These are phyloP conservation scores for Mariannaea elegans DNA, from an alignment of 2,329 filamentous ascomycete species.

Conservation along the genomic window DNA sequence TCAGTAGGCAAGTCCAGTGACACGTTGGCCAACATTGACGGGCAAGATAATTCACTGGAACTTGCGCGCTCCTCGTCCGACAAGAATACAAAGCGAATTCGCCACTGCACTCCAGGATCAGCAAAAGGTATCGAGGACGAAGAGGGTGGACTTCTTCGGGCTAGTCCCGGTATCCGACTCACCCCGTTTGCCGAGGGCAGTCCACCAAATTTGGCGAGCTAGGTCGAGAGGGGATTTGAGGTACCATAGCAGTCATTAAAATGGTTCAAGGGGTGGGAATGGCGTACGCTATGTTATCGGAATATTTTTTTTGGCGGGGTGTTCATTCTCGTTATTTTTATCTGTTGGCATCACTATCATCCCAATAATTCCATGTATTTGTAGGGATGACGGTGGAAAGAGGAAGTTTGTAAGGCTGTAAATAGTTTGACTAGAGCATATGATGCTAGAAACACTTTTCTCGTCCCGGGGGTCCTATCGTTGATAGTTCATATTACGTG, in stretches of 20 bases:
- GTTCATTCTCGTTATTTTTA: neutral
- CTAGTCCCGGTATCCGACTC: conserved; percentile 36
- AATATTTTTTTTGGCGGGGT: conserved; percentile 1
- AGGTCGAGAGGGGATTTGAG: no score
- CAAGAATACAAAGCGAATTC: conserved; percentile 55
- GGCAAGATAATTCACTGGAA: conserved; percentile 19
- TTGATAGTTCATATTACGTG: no score
- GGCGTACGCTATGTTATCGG: no score
- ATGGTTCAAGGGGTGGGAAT: no score
- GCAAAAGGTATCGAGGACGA: conserved; percentile 56
- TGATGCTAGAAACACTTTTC: neutral
- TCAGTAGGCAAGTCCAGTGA: conserved; percentile 14
- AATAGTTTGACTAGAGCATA: conserved; percentile 12
- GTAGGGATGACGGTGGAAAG: neutral
- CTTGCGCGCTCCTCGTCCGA: conserved; percentile 37
- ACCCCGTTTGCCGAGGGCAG: conserved; percentile 28
- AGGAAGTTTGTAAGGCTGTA: neutral
- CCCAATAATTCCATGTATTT: neutral
- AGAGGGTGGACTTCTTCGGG: conserved; percentile 53
- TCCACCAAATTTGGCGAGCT: neutral
- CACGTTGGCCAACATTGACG: conserved; percentile 10
- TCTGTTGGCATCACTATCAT: neutral
- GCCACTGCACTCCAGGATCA: conserved; percentile 48
- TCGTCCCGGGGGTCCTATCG: no score
- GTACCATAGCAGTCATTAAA: no score